Conservation (phyloP, 257 asterid genomes). For the Rhazya stricta region DNA sequence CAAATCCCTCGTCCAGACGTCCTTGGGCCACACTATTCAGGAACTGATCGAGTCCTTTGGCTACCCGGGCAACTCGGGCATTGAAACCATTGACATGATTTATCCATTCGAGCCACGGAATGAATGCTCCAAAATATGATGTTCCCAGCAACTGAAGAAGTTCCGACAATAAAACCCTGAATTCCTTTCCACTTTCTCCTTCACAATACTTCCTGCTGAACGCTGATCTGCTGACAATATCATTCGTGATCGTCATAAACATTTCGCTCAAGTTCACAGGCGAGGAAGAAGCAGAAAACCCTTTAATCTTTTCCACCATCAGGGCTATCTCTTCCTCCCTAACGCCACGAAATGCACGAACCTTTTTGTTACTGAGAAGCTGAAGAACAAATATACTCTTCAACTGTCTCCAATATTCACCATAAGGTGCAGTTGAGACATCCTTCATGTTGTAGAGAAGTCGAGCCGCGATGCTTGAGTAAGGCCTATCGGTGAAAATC, state of each 20-base stretch:
- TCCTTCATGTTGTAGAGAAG: slow-evolving; percentile 11
- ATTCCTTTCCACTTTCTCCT: slow-evolving; percentile 17
- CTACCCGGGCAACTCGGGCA: not conserved
- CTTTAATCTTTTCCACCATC: slow-evolving; percentile 5
- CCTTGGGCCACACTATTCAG: no score
- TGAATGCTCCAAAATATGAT: slow-evolving; percentile 3
- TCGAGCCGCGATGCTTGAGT: not conserved
- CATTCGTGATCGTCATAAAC: slow-evolving; percentile 21
- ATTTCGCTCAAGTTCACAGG: slow-evolving; percentile 19
- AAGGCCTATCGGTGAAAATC: slow-evolving; percentile 24
- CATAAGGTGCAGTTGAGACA: not conserved
- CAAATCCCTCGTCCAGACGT: no score
- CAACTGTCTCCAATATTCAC: slow-evolving; percentile 23
- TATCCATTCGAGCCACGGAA: slow-evolving; percentile 19
- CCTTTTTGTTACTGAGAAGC: slow-evolving; percentile 15
- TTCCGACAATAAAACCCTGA: not conserved
- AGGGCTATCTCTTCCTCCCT: slow-evolving; percentile 15
- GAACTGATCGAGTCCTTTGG: slow-evolving; percentile 2
- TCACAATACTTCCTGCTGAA: slow-evolving; percentile 31
- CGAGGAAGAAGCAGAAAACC: not conserved
- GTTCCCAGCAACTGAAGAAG: not conserved
- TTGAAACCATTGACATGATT: slow-evolving; percentile 11
- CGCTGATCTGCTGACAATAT: slow-evolving; percentile 32
- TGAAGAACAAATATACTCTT: slow-evolving; percentile 9
- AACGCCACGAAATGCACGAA: not conserved